A percentile compares a stretch with the other conserved stretches of the same genome.
Conservation (phyloP, 306 rosid species). For the Vicia villosa region DNA sequence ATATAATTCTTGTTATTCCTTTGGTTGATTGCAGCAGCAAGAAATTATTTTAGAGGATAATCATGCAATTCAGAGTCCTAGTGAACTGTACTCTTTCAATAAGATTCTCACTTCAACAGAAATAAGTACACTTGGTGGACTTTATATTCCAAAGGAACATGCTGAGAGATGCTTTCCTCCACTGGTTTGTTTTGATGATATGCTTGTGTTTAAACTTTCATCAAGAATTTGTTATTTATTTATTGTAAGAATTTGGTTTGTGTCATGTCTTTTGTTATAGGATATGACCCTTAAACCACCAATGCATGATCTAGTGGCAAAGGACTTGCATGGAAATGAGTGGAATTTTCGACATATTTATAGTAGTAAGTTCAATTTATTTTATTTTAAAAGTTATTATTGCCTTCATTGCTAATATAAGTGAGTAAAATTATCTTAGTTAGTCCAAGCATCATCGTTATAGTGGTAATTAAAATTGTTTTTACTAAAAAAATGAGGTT, state of each 20-base stretch:
- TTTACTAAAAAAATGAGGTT: neutral
- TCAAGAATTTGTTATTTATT: neutral
- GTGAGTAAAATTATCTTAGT: too few relatives aligned
- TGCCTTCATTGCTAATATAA: neutral
- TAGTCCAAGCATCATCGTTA: too few relatives aligned
- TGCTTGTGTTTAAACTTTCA: neutral
- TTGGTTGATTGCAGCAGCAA: neutral
- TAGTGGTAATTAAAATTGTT: neutral
- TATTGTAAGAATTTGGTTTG: neutral
- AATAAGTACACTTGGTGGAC: neutral
- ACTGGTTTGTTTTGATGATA: neutral
- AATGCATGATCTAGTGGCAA: constrained; percentile 54
- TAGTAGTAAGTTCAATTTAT: constrained; percentile 53
- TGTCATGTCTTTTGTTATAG: constrained; percentile 47
- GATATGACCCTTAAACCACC: constrained; percentile 63
- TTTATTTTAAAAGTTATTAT: neutral
- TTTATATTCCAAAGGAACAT: neutral
- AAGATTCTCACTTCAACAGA: neutral
- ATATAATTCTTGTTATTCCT: neutral
- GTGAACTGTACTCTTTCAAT: neutral
- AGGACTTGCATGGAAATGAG: constrained; percentile 68
- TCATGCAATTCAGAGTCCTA: neutral
- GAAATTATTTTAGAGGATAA: neutral
- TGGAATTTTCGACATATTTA: constrained; percentile 75
- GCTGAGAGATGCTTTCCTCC: neutral